Base-by-base conservation (phyloP, 306 rosid genomes). In the Biancaea sappan region DNA sequence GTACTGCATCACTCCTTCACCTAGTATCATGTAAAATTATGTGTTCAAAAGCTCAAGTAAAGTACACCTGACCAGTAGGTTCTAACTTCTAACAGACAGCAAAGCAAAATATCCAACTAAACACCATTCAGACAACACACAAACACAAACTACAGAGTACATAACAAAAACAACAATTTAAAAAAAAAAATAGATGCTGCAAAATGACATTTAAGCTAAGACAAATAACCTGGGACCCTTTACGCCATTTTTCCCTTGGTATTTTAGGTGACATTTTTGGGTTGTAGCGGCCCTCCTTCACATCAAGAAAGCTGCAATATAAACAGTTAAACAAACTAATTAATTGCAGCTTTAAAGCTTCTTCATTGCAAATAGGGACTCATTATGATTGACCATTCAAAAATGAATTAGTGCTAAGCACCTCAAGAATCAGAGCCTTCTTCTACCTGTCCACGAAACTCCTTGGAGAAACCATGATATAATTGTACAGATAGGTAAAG, bases 381-480 rank as follows among this genome's bases (percentile, higher is more conserved):
- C 37, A 40, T 47, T 69, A 62, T 14, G 72, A 78, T 34, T 67
- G 63, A 82, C 70, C 77, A 37, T 8, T 77, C 53, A 58, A 76
- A 59, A 80, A 82, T 73, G 79, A 65, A 85, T 61, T 73, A 78
- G 86, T 73, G 84, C 86, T 77, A 58, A 73, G 89, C 86, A 82
- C 88, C 83, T 84, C 92, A 77, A 80, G 79, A 77, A 66, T 66
- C 71, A 80, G 72, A 82, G 81, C 84, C 81, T 51, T 81, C 90
- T 85, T 85, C 89, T 86, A 94, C 99, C 97, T 94, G 99, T 94
- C 99, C 83, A 92, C 96, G 41, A 90, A 92, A 78, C 99, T 94
- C 87, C 76, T 87, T 19, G 87, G 87, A 75, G 99, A 92, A 78
- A 78, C 83, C 91, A 92, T 94, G 88, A 90, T 43, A 60, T 92